phyloP scores from a whole-genome alignment of 164 flowering plant genomes.

The Nelumbo lutea region DNA sequence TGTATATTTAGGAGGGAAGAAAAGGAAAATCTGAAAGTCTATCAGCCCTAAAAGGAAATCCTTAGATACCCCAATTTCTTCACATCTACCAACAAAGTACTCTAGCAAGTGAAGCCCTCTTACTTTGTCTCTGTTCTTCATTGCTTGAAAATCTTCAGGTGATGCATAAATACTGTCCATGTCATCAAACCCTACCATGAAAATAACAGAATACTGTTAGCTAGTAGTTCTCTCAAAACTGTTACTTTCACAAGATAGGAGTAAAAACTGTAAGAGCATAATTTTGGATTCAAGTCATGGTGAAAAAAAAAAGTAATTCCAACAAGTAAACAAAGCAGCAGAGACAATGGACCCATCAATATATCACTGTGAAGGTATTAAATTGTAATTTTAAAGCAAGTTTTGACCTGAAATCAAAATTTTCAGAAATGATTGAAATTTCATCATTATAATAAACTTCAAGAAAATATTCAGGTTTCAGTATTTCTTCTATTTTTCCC shows the following conservation, averaged over 20 bases:
- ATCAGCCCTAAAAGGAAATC: background rate
- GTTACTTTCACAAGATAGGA: background rate
- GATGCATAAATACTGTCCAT: constrained; percentile 87
- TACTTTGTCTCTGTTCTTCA: constrained; percentile 46
- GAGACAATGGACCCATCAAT: too few relatives aligned
- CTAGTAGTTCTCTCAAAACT: background rate
- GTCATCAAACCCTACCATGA: constrained; percentile 71
- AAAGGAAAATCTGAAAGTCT: background rate
- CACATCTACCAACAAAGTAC: constrained; percentile 67
- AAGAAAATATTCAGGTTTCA: too few relatives aligned
- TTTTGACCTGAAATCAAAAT: too few relatives aligned
- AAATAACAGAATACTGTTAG: constrained; percentile 4
- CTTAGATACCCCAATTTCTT: constrained; percentile 64
- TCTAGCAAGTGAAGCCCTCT: constrained; percentile 88
- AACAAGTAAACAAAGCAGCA: background rate
- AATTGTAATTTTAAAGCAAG: too few relatives aligned
- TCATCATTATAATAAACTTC: too few relatives aligned
- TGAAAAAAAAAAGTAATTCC: too few relatives aligned
- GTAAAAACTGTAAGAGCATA: too few relatives aligned
- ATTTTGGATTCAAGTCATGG: too few relatives aligned
- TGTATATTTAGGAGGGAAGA: background rate
- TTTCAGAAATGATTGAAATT: too few relatives aligned
- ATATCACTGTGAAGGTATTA: too few relatives aligned
- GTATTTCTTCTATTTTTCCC: too few relatives aligned
- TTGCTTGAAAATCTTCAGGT: constrained; percentile 65